Evolutionary conservation across 441 rosid genomes (phyloP).

Genomic region (Biscutella auriculata): DNA sequence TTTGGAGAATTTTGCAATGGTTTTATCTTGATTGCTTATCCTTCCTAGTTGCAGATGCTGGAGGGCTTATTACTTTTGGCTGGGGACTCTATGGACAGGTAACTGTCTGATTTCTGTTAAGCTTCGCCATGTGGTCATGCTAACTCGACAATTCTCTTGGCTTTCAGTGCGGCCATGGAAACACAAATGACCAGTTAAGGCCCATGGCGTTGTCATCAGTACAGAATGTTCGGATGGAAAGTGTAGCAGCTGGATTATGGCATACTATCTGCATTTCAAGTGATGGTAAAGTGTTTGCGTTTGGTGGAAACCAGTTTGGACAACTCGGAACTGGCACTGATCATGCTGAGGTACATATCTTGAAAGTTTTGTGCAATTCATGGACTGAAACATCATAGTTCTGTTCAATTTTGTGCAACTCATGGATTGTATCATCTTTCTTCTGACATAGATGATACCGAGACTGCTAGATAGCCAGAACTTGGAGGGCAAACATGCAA

Average conservation of each 20-base stretch:
- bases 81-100: constrained; percentile 68
- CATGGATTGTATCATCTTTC: not conserved
- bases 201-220: constrained; percentile 49
- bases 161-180: constrained; percentile 66
- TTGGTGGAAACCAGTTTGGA: constrained; percentile 80
- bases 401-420: too few species aligned
- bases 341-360: constrained; percentile 45
- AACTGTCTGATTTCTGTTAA: too few species aligned
- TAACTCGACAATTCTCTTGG: not conserved
- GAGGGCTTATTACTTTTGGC: constrained; percentile 48
- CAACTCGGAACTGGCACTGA: constrained; percentile 65
- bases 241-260: constrained; percentile 61
- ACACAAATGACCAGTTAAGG: constrained; percentile 48
- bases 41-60: constrained; percentile 36
- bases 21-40: constrained; percentile 1
- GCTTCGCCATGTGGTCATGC: not conserved
- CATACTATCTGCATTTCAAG: constrained; percentile 50
- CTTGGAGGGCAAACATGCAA: constrained; percentile 38
- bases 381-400: not conserved
- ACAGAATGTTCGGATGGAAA: constrained; percentile 28
- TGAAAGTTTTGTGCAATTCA: not conserved
- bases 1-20: not conserved
- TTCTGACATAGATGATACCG: constrained; percentile 40
- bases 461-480: constrained; percentile 42
- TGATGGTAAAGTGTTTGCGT: constrained; percentile 51